Conservation (phyloP, 441 rosid species). For the Jatropha podagrica region DNA sequence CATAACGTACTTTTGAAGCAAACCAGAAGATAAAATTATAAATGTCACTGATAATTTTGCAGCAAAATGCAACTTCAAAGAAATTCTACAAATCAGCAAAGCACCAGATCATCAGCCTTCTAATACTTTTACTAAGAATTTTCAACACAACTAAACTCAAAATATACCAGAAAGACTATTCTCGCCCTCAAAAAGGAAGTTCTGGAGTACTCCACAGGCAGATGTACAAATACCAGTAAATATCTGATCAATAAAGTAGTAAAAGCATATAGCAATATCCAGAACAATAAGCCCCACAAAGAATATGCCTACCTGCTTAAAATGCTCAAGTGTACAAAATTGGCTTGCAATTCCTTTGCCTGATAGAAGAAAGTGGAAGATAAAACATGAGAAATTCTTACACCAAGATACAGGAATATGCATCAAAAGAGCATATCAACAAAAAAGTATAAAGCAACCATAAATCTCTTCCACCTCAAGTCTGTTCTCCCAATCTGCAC, state of each 20-base stretch:
- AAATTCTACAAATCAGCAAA: not conserved
- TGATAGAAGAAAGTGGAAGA: conserved; percentile 32
- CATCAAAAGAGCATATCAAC: conserved; percentile 5
- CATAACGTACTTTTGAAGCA: no score
- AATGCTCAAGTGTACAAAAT: conserved; percentile 74
- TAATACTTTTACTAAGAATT: not conserved
- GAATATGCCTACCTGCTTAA: conserved; percentile 70
- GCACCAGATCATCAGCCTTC: not conserved
- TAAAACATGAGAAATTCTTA: conserved; percentile 7
- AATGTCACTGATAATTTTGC: not conserved
- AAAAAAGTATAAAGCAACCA: not conserved
- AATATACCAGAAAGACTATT: not conserved
- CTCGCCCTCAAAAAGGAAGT: not conserved
- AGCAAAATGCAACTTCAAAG: not conserved
- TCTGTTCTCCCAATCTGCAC: conserved; percentile 80
- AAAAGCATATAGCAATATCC: conserved; percentile 2
- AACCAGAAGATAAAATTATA: no score
- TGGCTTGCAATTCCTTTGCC: conserved; percentile 87
- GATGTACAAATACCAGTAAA: not conserved
- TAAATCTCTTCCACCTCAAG: conserved; percentile 62
- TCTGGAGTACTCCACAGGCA: not conserved
- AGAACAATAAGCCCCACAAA: conserved; percentile 10
- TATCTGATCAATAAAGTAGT: not conserved
- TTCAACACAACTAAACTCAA: not conserved
- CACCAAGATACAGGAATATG: conserved; percentile 5